Evolutionary conservation across 805 yeast species (phyloP).

Genomic region (Pichia paraexigua): DNA sequence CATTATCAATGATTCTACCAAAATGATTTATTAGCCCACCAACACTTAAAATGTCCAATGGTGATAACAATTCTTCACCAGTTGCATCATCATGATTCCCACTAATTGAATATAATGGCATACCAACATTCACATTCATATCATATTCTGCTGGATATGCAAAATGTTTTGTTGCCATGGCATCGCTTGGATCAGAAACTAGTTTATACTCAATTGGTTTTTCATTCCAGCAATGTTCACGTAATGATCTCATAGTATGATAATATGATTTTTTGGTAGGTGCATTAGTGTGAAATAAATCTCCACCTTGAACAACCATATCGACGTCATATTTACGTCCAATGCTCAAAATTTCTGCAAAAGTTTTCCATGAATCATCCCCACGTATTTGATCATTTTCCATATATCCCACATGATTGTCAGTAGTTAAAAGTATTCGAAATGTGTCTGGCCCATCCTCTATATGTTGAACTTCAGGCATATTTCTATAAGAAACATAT

Average conservation of each 20-base stretch:
- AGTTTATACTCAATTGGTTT: conserved; percentile 80
- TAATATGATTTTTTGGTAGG: conserved; percentile 83
- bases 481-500: conserved; percentile 5
- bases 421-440: conserved; percentile 78
- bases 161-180: conserved; percentile 52
- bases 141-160: conserved; percentile 81
- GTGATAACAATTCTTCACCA: conserved; percentile 74
- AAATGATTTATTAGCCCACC: conserved; percentile 84
- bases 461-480: conserved; percentile 35
- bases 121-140: conserved; percentile 77
- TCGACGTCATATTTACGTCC: conserved; percentile 73
- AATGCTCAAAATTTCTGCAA: conserved; percentile 69
- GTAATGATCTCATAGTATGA: conserved; percentile 66
- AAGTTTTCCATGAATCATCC: conserved; percentile 81
- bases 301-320: conserved; percentile 88
- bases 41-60: conserved; percentile 76
- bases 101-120: conserved; percentile 86
- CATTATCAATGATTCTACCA: conserved; percentile 73
- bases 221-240: conserved; percentile 74
- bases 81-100: conserved; percentile 98
- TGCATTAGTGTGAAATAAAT: conserved; percentile 81
- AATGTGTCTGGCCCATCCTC: conserved; percentile 59
- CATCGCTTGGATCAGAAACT: conserved; percentile 65
- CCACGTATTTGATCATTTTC: conserved; percentile 89
- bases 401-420: conserved; percentile 90